Conservation (phyloP, 2,329 filamentous ascomycete species). For the Cryphonectria radicalis region DNA sequence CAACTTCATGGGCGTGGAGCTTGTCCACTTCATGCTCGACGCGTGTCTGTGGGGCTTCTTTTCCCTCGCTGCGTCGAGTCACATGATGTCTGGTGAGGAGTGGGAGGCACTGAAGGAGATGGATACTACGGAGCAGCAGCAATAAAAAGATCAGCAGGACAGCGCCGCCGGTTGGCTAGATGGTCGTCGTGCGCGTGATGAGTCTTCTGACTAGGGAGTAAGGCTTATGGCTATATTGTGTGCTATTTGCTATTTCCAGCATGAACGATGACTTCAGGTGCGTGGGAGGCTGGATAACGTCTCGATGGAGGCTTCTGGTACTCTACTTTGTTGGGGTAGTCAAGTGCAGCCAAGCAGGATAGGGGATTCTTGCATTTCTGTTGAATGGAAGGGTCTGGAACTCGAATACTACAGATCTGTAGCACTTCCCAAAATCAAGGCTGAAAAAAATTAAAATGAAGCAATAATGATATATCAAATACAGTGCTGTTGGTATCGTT, state of each 20-base stretch:
- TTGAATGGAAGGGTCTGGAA: neutral
- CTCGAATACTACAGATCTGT: too few relatives aligned
- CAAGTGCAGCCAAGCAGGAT: neutral
- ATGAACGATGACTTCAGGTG: neutral
- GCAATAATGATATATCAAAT: too few relatives aligned
- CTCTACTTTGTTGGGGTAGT: neutral
- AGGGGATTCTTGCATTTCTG: neutral
- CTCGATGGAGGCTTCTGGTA: neutral
- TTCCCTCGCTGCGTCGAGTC: conserved; percentile 37
- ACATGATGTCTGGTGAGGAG: conserved; percentile 24
- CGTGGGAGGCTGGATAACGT: neutral
- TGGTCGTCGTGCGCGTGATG: neutral
- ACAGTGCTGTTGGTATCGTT: too few relatives aligned
- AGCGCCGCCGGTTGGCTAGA: neutral
- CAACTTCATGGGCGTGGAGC: conserved; percentile 53
- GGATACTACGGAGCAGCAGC: conserved; percentile 12
- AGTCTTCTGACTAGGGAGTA: neutral
- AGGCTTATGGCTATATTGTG: neutral
- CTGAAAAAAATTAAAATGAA: too few relatives aligned
- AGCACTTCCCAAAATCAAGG: too few relatives aligned
- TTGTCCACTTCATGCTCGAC: conserved; percentile 49
- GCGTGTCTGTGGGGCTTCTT: conserved; percentile 51
- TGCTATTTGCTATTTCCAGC: neutral
- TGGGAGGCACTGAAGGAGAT: conserved; percentile 26
- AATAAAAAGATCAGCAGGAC: conserved; percentile 2